A percentile compares a stretch with the other conserved stretches of the same genome.
Conservation (phyloP, 805 yeast species). For the Blastobotrys robertii region DNA sequence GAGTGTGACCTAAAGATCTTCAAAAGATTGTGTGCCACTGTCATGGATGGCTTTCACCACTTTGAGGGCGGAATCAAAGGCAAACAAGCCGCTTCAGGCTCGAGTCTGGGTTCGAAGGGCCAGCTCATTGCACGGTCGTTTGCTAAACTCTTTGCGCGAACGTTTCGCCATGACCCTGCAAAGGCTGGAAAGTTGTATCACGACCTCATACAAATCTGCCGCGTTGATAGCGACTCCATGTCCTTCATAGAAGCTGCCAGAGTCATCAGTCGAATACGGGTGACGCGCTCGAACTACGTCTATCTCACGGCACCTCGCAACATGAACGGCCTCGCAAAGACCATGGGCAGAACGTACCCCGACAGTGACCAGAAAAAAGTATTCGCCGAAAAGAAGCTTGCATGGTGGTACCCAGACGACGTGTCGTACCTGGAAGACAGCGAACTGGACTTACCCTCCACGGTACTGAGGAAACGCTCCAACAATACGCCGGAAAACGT, state of each 20-base stretch:
- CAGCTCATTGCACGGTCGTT: slow-evolving; percentile 18
- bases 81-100: background rate
- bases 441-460: slow-evolving; percentile 33
- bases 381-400: slow-evolving; percentile 11
- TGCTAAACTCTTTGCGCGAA: slow-evolving; percentile 25
- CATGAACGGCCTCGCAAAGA: slow-evolving; percentile 56
- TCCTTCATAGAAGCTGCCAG: slow-evolving; percentile 39
- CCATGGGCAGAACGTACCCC: slow-evolving; percentile 40
- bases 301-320: slow-evolving; percentile 46
- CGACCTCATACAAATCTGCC: slow-evolving; percentile 18
- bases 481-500: slow-evolving; percentile 9
- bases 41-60: slow-evolving; percentile 1
- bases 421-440: slow-evolving; percentile 39
- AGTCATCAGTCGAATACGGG: slow-evolving; percentile 45
- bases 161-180: slow-evolving; percentile 31
- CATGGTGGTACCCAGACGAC: slow-evolving; percentile 57
- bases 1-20: slow-evolving; percentile 11
- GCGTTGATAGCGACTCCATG: slow-evolving; percentile 12
- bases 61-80: background rate
- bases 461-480: slow-evolving; percentile 4
- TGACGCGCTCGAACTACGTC: slow-evolving; percentile 35
- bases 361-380: slow-evolving; percentile 11
- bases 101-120: slow-evolving; percentile 4
- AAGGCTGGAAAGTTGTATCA: slow-evolving; percentile 31
- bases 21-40: slow-evolving; percentile 4